phyloP scores from a whole-genome alignment of 1,284 basidiomycete genomes.

The Trametes hirsuta region DNA sequence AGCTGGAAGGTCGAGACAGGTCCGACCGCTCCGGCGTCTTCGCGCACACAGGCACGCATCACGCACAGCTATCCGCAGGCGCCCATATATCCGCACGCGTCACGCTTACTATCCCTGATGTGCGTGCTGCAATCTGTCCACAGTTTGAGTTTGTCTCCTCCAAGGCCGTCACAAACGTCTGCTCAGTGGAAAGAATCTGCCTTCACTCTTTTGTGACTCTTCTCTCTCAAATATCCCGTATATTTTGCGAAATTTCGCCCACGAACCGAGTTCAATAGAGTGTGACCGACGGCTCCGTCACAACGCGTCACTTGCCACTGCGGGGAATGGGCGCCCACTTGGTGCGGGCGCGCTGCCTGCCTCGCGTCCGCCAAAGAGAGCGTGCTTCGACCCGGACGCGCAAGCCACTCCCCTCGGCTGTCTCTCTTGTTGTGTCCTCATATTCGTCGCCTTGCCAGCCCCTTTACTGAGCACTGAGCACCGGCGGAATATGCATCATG shows the following conservation, averaged over 20 bases:
- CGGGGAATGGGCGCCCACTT: constrained; percentile 1
- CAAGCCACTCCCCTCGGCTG: constrained; percentile 7
- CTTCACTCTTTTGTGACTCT: neutral
- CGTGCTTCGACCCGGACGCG: constrained; percentile 18
- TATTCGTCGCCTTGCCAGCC: neutral
- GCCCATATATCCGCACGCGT: constrained; percentile 11
- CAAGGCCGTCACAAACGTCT: too few species aligned
- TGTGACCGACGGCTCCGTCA: too few species aligned
- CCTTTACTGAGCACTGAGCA: neutral
- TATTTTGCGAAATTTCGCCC: too few species aligned
- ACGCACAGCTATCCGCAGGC: constrained; percentile 27
- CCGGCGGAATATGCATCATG: constrained; percentile 13
- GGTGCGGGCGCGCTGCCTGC: neutral
- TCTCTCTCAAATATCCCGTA: too few species aligned
- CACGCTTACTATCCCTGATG: neutral
- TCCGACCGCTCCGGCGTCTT: constrained; percentile 5
- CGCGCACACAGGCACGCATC: constrained; percentile 21
- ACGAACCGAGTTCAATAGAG: too few species aligned
- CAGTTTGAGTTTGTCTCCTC: neutral
- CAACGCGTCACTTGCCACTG: neutral
- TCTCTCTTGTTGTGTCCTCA: neutral
- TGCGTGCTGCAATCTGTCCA: neutral
- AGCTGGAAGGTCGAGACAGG: neutral
- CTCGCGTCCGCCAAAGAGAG: constrained; percentile 18
- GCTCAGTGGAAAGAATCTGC: too few species aligned